phyloP scores from a whole-genome alignment of 2,329 filamentous ascomycete genomes.

The Lasiodiplodia sp. region DNA sequence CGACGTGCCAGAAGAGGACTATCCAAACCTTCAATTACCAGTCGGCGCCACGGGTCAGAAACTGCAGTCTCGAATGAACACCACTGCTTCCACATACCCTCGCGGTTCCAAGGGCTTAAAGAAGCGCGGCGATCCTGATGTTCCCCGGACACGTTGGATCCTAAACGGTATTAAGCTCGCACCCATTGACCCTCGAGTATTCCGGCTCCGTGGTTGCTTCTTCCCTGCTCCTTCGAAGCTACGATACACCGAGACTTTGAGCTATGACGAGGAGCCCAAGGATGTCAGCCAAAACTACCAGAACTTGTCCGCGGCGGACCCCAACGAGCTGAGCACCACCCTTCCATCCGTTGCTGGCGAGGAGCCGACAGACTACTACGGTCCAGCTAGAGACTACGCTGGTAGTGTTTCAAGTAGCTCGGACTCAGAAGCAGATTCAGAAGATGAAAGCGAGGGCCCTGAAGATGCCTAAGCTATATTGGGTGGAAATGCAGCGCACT shows the following conservation, averaged over 20 bases:
- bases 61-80: not conserved
- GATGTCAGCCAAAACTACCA: not conserved
- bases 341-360: not conserved
- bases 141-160: not conserved
- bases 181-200: not conserved
- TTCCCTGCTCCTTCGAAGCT: not conserved
- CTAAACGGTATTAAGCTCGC: not conserved
- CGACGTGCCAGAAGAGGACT: not conserved
- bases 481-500: not conserved
- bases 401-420: not conserved
- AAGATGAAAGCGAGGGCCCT: not conserved
- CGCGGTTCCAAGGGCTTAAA: constrained; percentile 20
- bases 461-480: too few relatives aligned
- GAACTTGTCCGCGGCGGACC: not conserved
- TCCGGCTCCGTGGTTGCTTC: not conserved
- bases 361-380: not conserved
- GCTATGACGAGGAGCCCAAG: not conserved
- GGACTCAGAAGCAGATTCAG: not conserved
- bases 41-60: not conserved
- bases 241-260: not conserved
- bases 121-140: not conserved
- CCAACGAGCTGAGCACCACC: not conserved
- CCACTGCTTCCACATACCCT: not conserved
- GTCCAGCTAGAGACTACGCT: not conserved
- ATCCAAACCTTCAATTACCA: not conserved